Conservation (phyloP, 2,329 filamentous ascomycete species). For the Aureobasidium namibiae region DNA sequence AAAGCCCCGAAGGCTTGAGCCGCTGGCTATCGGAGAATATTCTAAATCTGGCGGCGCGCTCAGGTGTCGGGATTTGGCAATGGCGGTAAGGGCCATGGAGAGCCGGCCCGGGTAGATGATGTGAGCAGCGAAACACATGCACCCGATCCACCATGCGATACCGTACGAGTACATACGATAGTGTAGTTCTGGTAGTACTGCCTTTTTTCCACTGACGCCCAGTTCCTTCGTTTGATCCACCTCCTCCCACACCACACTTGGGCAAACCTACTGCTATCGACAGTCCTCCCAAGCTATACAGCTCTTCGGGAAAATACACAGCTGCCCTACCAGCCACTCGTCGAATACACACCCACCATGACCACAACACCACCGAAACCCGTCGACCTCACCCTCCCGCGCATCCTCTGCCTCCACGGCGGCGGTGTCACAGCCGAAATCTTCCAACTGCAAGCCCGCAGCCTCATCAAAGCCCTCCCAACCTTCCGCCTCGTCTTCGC, state of each 20-base stretch:
- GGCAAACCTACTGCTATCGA: not conserved
- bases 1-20: not conserved
- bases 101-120: slow-evolving; percentile 9
- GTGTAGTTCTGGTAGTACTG: not conserved
- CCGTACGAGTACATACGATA: too few species aligned
- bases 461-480: slow-evolving; percentile 42
- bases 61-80: not conserved
- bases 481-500: slow-evolving; percentile 65
- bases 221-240: not conserved
- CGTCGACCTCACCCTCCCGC: slow-evolving; percentile 37
- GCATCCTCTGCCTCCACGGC: slow-evolving; percentile 74
- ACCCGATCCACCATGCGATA: not conserved
- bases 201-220: not conserved
- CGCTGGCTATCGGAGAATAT: not conserved
- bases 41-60: not conserved
- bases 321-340: not conserved
- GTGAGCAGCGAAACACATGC: not conserved
- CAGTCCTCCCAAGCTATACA: not conserved
- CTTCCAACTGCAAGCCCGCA: slow-evolving; percentile 61
- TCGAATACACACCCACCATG: not conserved
- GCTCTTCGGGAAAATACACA: not conserved
- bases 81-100: slow-evolving; percentile 7
- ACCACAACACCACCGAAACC: not conserved
- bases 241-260: not conserved
- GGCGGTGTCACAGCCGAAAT: slow-evolving; percentile 65